A percentile compares a stretch with the other conserved stretches of the same genome.
Conservation (phyloP, 306 rosid genomes). For the Vigna reflexopilosa region DNA sequence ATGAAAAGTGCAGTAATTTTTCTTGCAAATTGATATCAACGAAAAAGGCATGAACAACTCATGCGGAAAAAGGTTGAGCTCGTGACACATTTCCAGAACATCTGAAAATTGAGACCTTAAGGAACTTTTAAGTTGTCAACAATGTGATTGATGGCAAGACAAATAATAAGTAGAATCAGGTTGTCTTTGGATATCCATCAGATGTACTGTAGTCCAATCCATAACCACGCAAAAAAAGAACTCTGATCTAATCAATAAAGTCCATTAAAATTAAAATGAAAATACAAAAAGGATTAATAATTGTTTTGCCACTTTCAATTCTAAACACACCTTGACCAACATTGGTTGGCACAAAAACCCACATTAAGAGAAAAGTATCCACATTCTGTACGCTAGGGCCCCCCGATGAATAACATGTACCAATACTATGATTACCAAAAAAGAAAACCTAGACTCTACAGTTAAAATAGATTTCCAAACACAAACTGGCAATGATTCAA, state of each 20-base stretch:
- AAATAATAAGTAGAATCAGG: no score
- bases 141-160: no score
- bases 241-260: not conserved
- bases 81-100: conserved; percentile 60
- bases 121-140: conserved; percentile 18
- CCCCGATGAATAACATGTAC: no score
- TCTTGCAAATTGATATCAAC: conserved; percentile 70
- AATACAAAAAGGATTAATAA: not conserved
- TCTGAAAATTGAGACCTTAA: conserved; percentile 60
- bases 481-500: not conserved
- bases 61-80: conserved; percentile 70
- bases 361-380: no score
- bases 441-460: not conserved
- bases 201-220: no score
- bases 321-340: not conserved
- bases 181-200: no score
- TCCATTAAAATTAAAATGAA: not conserved
- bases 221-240: no score
- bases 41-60: conserved; percentile 63
- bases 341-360: no score
- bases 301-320: not conserved
- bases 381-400: no score
- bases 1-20: conserved; percentile 49
- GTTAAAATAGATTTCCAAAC: not conserved
- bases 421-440: no score